Conservation (phyloP, 345 rosid genomes). For the Gossypium rotundifolium region DNA sequence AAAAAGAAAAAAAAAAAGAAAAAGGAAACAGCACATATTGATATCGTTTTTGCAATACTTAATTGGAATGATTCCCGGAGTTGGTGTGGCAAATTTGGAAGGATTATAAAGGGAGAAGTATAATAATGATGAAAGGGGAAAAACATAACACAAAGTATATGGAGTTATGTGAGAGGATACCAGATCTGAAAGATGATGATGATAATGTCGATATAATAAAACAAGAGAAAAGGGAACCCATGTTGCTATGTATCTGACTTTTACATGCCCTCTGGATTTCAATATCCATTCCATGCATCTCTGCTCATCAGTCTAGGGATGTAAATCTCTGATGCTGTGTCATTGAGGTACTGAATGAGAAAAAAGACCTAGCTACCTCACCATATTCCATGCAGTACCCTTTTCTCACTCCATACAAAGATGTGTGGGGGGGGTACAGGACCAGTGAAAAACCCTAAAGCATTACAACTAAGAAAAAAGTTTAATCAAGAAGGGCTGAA, state of each 20-base stretch:
- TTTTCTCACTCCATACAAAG: background rate
- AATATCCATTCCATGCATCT: slow-evolving; percentile 13
- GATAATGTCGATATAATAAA: slow-evolving; percentile 14
- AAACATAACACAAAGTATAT: slow-evolving; percentile 44
- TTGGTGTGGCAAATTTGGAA: slow-evolving; percentile 54
- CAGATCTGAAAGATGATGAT: background rate
- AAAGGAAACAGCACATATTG: background rate
- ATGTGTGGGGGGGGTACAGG: too few species aligned
- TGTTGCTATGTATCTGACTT: slow-evolving; percentile 63
- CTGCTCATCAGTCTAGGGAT: background rate
- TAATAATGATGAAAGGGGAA: background rate
- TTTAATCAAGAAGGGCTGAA: background rate
- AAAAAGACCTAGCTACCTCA: slow-evolving; percentile 36
- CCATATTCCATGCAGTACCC: slow-evolving; percentile 26
- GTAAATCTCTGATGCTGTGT: slow-evolving; percentile 45
- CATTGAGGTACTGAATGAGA: slow-evolving; percentile 57
- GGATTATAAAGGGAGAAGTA: slow-evolving; percentile 29
- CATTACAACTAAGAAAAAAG: background rate
- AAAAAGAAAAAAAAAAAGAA: slow-evolving; percentile 8
- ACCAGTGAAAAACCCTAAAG: slow-evolving; percentile 9
- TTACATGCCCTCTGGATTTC: slow-evolving; percentile 15
- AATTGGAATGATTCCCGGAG: slow-evolving; percentile 55
- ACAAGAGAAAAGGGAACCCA: slow-evolving; percentile 63
- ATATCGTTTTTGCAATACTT: slow-evolving; percentile 29
- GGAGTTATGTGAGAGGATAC: slow-evolving; percentile 31